These are phyloP conservation scores for Centella asiatica DNA, from an alignment of 129 eudicot species.

Conservation along the genomic window DNA sequence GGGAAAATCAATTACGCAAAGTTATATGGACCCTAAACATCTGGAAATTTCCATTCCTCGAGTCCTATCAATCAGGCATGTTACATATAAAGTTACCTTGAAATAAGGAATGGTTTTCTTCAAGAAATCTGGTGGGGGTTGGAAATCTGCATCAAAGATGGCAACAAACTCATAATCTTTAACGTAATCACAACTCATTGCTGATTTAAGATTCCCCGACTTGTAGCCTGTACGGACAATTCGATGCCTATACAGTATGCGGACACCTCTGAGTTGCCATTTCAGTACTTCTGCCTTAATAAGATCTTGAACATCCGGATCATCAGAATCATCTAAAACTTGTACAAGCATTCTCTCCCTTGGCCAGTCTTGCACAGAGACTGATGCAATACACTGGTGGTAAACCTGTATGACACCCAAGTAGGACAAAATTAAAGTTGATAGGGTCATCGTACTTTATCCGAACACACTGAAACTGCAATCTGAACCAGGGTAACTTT, in stretches of 20 bases:
- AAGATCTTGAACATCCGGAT: slow-evolving; percentile 54
- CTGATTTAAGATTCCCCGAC: slow-evolving; percentile 86
- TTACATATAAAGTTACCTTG: slow-evolving; percentile 36
- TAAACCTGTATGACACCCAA: slow-evolving; percentile 44
- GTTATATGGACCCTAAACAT: background rate
- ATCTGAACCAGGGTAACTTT: background rate
- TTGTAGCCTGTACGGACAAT: slow-evolving; percentile 82
- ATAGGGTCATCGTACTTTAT: background rate
- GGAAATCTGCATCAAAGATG: slow-evolving; percentile 87
- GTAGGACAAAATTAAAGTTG: background rate
- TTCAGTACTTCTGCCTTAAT: slow-evolving; percentile 68
- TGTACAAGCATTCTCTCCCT: slow-evolving; percentile 84
- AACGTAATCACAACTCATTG: slow-evolving; percentile 84
- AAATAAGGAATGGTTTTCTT: slow-evolving; percentile 77
- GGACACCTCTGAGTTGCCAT: slow-evolving; percentile 81
- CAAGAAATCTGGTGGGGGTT: slow-evolving; percentile 77
- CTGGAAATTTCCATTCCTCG: background rate
- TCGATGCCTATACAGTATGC: slow-evolving; percentile 71
- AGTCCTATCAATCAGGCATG: background rate
- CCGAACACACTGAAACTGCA: background rate
- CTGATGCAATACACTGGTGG: slow-evolving; percentile 74
- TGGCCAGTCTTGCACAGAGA: slow-evolving; percentile 82
- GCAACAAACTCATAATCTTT: slow-evolving; percentile 87
- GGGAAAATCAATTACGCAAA: background rate
- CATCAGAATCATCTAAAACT: slow-evolving; percentile 77